phyloP scores from a whole-genome alignment of 306 rosid genomes.

The Prosopis cineraria region DNA sequence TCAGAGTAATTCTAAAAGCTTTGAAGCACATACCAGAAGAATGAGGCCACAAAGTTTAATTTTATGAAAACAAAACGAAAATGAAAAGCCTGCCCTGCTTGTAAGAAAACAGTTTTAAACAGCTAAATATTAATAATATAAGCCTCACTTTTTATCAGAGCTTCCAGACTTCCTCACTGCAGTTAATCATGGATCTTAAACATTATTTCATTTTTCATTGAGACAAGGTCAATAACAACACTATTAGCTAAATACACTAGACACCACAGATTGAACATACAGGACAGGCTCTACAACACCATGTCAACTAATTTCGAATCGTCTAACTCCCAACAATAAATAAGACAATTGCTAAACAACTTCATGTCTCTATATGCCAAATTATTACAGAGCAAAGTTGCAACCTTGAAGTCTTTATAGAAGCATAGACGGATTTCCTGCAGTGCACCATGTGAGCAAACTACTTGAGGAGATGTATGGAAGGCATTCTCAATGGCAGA shows the following conservation, averaged over 20 bases:
- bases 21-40: not conserved
- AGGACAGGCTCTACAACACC: not conserved
- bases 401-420: conserved; percentile 85
- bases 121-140: not conserved
- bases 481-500: conserved; percentile 93
- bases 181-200: not conserved
- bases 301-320: not conserved
- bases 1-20: not conserved
- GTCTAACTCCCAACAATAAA: conserved; percentile 9
- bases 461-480: conserved; percentile 65
- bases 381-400: conserved; percentile 7
- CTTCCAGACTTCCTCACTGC: conserved; percentile 18
- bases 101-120: not conserved
- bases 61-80: not conserved
- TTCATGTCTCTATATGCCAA: conserved; percentile 23
- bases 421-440: conserved; percentile 86
- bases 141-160: not conserved
- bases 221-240: conserved; percentile 16
- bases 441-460: conserved; percentile 65
- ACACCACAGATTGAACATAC: not conserved
- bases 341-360: not conserved
- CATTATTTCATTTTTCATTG: conserved; percentile 9
- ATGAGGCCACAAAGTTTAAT: not conserved
- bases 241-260: conserved; percentile 24
- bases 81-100: not conserved